Conservation (phyloP, 345 rosid species). For the Raphanus raphanistrum region DNA sequence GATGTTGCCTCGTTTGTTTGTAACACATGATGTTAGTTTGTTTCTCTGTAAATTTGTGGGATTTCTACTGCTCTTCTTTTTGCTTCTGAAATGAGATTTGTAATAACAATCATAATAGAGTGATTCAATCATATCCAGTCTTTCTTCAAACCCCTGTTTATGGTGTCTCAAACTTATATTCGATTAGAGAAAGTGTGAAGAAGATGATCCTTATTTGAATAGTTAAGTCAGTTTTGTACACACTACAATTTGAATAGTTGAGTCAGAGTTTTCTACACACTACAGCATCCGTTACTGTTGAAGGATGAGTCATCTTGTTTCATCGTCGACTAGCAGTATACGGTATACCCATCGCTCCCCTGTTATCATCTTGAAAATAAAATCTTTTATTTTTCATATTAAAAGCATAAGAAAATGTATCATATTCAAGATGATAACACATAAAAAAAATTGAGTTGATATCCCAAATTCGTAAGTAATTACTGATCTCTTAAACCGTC, state of each 20-base stretch:
- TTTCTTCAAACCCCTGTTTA: not conserved
- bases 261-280: not conserved
- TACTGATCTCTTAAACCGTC: not conserved
- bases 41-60: constrained; percentile 37
- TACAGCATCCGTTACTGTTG: no score
- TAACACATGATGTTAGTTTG: constrained; percentile 12
- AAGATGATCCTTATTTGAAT: not conserved
- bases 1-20: constrained; percentile 24
- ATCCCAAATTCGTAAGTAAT: constrained; percentile 1
- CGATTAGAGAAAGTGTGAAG: not conserved
- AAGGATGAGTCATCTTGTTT: no score
- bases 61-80: constrained; percentile 14
- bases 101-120: constrained; percentile 23
- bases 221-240: not conserved
- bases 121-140: not conserved
- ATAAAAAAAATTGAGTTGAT: not conserved
- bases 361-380: no score
- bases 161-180: not conserved
- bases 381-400: no score
- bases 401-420: no score
- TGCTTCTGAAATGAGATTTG: constrained; percentile 36
- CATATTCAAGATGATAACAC: constrained; percentile 9
- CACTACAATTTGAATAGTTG: not conserved
- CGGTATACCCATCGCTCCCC: no score
- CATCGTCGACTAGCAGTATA: no score